A percentile compares a stretch with the other conserved stretches of the same genome.
phyloP scores from a whole-genome alignment of 2,329 filamentous ascomycete genomes.

The Massarina eburnea region DNA sequence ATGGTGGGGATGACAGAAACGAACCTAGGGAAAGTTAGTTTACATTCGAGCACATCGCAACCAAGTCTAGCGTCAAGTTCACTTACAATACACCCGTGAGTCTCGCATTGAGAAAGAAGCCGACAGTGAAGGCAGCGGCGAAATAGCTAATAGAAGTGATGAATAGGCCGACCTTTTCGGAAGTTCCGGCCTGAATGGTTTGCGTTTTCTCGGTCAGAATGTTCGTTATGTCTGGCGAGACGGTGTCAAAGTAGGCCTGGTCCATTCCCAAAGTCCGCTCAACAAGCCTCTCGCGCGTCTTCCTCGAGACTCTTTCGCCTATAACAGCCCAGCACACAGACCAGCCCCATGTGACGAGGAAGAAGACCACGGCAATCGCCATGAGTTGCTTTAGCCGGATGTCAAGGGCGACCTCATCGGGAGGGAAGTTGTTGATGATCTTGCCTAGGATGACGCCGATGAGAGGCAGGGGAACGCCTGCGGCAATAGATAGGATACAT shows the following conservation, averaged over 20 bases:
- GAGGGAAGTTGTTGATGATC: conserved; percentile 55
- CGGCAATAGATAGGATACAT: conserved; percentile 51
- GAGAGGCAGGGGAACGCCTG: conserved; percentile 63
- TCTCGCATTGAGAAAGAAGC: conserved; percentile 47
- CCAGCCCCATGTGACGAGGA: conserved; percentile 53
- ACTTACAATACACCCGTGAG: conserved; percentile 45
- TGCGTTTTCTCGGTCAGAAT: conserved; percentile 50
- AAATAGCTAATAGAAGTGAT: conserved; percentile 51
- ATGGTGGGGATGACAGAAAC: conserved; percentile 53
- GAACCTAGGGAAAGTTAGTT: conserved; percentile 29
- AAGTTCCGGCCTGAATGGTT: conserved; percentile 50
- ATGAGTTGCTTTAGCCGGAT: conserved; percentile 48
- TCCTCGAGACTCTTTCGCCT: conserved; percentile 52
- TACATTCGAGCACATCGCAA: not conserved
- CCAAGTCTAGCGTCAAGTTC: not conserved
- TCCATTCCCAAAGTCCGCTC: conserved; percentile 54
- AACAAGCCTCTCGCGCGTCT: conserved; percentile 50
- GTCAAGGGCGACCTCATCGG: conserved; percentile 46
- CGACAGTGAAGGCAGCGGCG: conserved; percentile 48
- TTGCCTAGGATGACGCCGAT: conserved; percentile 59
- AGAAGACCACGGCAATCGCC: conserved; percentile 51
- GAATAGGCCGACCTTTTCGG: conserved; percentile 52
- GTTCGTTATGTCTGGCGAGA: conserved; percentile 53
- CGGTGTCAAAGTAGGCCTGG: conserved; percentile 54
- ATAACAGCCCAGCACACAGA: conserved; percentile 54